Base-by-base conservation (phyloP, 371 early-diverging fungal species). In the Globomyces sp. region DNA sequence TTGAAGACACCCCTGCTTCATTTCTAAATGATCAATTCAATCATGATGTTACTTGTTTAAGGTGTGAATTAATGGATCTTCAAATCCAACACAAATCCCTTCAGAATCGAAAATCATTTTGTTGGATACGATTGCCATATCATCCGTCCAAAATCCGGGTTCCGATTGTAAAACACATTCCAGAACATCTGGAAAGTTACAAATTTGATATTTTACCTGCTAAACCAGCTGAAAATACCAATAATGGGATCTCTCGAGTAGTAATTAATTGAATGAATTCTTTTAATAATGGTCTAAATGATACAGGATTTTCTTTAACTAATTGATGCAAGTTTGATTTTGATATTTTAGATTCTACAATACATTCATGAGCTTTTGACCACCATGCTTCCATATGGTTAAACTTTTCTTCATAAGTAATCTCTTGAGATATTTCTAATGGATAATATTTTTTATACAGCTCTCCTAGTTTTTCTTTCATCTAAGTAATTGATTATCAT, bases 181-280 rank as follows among this genome's bases (percentile, higher is more conserved):
- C 66, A 91, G 88, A 4, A 90, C 78, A 70, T 91, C 82, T 83
- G 66, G 36, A 24, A 24, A 24, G 24, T 24, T 24, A 24, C 24
- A 24, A 24, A 36, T 47, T 10, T 6, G 46, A 67, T 48, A 37
- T 39, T 68, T 39, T 57, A 80, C 74, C 80, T 68, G 74, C 85
- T 55, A 91, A 77, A 24, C 90, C 92, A 1, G 92, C 92, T 0
- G 88, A 87, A 65, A 91, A 90, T 0, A 91, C 86, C 4, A 91
- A 70, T 40, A 91, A 80, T 0, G 90, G 90, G 1, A 90, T 64
- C 1, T 73, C 49, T 2, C 62, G 47, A 2, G 69, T 70, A 4
- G 69, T 68, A 50, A 82, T 84, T 9, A 61, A 3, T 0, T 66
- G 48, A 24, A 89, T 59, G 0, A 89, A 78, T 10, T 74, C 67